Percentiles rank a stretch among this genome's conserved stretches.
Evolutionary conservation across 345 rosid species (phyloP).

Genomic region (Excoecaria agallocha): DNA sequence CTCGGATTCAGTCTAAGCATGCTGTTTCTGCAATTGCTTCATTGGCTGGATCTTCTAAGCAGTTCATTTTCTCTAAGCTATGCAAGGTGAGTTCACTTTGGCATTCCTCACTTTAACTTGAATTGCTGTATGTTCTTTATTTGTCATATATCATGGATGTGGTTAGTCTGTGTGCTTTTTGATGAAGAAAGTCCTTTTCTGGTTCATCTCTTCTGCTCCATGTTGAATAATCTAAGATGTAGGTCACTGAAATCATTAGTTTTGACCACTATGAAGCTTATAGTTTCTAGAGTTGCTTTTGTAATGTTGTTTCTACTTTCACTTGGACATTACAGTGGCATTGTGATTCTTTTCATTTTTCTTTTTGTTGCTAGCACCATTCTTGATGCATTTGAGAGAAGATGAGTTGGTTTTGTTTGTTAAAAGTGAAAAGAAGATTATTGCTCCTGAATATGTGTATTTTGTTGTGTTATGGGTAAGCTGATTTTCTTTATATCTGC

Average conservation of each 20-base stretch:
- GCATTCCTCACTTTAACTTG: background rate
- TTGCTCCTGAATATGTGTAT: background rate
- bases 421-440: background rate
- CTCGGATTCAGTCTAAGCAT: constrained; percentile 72
- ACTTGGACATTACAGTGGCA: background rate
- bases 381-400: background rate
- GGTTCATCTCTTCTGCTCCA: background rate
- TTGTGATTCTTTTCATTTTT: background rate
- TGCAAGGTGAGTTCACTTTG: constrained; percentile 56
- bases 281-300: background rate
- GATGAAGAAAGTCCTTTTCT: background rate
- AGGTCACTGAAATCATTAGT: background rate
- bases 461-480: background rate
- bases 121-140: background rate
- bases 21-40: constrained; percentile 86
- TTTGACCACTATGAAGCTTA: background rate
- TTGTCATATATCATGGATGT: background rate
- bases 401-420: background rate
- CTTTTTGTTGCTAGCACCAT: background rate
- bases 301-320: background rate
- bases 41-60: constrained; percentile 48
- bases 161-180: too few species aligned
- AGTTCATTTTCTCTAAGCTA: constrained; percentile 40
- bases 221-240: background rate
- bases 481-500: background rate